Evolutionary conservation across 345 rosid species (phyloP).

Genomic region (Eucalyptus caleyi): DNA sequence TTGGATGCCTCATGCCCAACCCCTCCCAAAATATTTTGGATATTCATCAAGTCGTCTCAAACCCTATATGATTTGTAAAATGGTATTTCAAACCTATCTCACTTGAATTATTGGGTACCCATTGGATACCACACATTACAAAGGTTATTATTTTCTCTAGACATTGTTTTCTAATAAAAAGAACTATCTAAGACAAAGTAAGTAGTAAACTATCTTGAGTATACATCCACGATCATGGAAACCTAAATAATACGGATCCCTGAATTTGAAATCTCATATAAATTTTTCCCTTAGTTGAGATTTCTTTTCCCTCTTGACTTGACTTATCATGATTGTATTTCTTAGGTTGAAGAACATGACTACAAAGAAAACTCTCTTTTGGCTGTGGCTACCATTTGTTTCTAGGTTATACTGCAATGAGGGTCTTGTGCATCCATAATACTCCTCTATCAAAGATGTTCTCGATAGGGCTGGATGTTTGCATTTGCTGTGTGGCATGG

Average conservation of each 20-base stretch:
- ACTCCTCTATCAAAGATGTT: background rate
- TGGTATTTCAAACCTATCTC: too few species aligned
- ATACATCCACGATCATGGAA: too few species aligned
- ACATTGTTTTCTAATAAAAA: too few species aligned
- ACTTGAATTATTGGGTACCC: background rate
- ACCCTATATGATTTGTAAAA: background rate
- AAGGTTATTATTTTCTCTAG: background rate
- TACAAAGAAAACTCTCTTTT: background rate
- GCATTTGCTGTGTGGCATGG: background rate
- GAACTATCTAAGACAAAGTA: too few species aligned
- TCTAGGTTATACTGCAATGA: background rate
- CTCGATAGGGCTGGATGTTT: background rate
- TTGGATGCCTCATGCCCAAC: too few species aligned
- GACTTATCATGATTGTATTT: background rate
- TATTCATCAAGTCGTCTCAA: too few species aligned
- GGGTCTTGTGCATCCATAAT: background rate
- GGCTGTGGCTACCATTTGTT: background rate
- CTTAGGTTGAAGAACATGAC: slow-evolving; percentile 1
- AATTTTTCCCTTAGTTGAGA: background rate
- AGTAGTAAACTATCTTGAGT: too few species aligned
- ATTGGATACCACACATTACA: background rate
- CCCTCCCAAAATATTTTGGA: too few species aligned
- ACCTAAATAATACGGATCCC: too few species aligned
- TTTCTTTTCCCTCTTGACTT: background rate
- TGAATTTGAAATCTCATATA: too few species aligned